These are phyloP conservation scores for Oryza glumipatula DNA, from an alignment of 176 grass and related monocot species.

Conservation along the genomic window DNA sequence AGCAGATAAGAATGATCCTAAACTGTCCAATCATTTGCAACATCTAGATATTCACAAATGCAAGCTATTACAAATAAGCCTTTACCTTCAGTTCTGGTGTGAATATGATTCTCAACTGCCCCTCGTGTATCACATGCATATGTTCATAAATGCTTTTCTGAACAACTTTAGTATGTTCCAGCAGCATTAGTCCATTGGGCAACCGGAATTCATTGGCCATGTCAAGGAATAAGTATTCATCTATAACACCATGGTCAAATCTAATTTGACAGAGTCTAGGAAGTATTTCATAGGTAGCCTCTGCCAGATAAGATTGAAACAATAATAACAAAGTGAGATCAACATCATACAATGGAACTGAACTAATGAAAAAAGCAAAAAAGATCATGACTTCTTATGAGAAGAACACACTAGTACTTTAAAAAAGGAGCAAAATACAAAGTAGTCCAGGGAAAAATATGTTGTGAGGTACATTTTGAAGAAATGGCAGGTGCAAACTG, in stretches of 20 bases:
- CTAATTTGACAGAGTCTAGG: slow-evolving; percentile 96
- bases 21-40: slow-evolving; percentile 55
- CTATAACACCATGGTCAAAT: slow-evolving; percentile 91
- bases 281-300: slow-evolving; percentile 91
- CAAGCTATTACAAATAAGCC: slow-evolving; percentile 31
- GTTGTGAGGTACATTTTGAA: not conserved
- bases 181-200: slow-evolving; percentile 72
- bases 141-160: slow-evolving; percentile 95
- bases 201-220: slow-evolving; percentile 82
- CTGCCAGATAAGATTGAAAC: slow-evolving; percentile 45
- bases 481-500: not conserved
- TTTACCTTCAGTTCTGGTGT: slow-evolving; percentile 92
- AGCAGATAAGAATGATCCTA: slow-evolving; percentile 44
- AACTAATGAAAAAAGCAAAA: slow-evolving; percentile 12
- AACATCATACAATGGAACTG: slow-evolving; percentile 22
- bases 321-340: not conserved
- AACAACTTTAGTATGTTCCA: slow-evolving; percentile 91
- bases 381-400: not conserved
- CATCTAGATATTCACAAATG: slow-evolving; percentile 43
- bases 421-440: slow-evolving; percentile 14
- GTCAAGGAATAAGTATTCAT: slow-evolving; percentile 87
- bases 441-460: not conserved
- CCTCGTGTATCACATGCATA: slow-evolving; percentile 84
- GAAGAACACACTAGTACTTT: not conserved
- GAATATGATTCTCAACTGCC: slow-evolving; percentile 90